phyloP scores from a whole-genome alignment of 1,284 basidiomycete genomes.

The Puccinia hordei region DNA sequence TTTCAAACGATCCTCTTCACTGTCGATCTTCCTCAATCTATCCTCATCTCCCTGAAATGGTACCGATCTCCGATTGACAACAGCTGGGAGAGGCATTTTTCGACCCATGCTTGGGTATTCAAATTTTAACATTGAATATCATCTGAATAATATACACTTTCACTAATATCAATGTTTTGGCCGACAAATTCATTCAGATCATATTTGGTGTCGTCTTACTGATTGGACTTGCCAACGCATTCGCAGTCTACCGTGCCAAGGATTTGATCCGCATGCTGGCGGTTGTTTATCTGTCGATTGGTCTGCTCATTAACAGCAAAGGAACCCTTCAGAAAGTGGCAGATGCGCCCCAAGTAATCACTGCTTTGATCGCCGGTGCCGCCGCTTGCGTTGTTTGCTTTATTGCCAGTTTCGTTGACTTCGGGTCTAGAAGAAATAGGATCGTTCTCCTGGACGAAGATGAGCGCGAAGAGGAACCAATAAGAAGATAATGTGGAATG shows the following conservation, averaged over 20 bases:
- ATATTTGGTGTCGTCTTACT: slow-evolving; percentile 36
- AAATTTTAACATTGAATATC: neutral
- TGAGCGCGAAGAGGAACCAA: slow-evolving; percentile 16
- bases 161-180: slow-evolving; percentile 16
- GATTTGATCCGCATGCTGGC: slow-evolving; percentile 44
- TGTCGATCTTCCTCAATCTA: slow-evolving; percentile 62
- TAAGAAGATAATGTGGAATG: neutral
- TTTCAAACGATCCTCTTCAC: slow-evolving; percentile 62
- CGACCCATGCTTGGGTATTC: slow-evolving; percentile 43
- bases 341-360: slow-evolving; percentile 36
- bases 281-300: slow-evolving; percentile 35
- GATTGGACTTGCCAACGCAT: slow-evolving; percentile 33
- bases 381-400: slow-evolving; percentile 37
- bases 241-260: slow-evolving; percentile 12
- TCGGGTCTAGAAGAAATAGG: slow-evolving; percentile 21
- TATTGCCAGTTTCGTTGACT: slow-evolving; percentile 39
- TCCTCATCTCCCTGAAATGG: slow-evolving; percentile 63
- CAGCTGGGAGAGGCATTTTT: slow-evolving; percentile 45
- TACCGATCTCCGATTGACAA: slow-evolving; percentile 40
- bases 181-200: slow-evolving; percentile 20
- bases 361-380: slow-evolving; percentile 31
- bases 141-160: neutral
- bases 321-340: slow-evolving; percentile 34
- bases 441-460: slow-evolving; percentile 32
- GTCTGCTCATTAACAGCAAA: slow-evolving; percentile 22